phyloP scores from a whole-genome alignment of 495 filamentous ascomycete genomes.

The Terfezia boudieri region DNA sequence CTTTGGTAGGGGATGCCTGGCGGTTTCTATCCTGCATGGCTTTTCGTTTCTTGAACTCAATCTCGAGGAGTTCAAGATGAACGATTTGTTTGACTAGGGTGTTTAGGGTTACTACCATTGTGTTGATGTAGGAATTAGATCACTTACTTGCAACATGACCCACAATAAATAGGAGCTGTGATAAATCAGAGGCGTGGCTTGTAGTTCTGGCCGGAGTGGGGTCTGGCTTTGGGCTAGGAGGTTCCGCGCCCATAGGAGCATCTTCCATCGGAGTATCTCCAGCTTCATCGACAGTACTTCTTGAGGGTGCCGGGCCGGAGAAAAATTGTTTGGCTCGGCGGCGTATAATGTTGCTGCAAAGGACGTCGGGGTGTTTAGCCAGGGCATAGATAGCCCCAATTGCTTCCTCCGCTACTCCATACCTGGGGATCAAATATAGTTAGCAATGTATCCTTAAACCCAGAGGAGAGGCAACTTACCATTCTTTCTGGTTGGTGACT shows the following conservation, averaged over 20 bases:
- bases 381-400: constrained; percentile 90
- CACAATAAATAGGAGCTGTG: constrained; percentile 84
- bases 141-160: constrained; percentile 59
- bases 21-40: constrained; percentile 72
- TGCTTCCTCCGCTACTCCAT: constrained; percentile 88
- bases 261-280: constrained; percentile 21
- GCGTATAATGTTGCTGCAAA: constrained; percentile 80
- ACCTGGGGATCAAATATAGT: constrained; percentile 14
- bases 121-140: neutral
- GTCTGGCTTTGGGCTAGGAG: constrained; percentile 10
- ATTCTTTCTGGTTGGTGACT: constrained; percentile 73
- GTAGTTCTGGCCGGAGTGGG: constrained; percentile 18
- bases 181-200: constrained; percentile 25
- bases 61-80: constrained; percentile 91
- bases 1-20: constrained; percentile 21
- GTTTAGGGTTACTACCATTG: neutral
- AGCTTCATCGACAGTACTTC: constrained; percentile 8
- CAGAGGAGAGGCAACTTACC: constrained; percentile 29
- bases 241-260: constrained; percentile 13
- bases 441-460: neutral
- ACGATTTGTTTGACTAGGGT: constrained; percentile 73
- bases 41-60: constrained; percentile 93
- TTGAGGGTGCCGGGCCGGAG: constrained; percentile 19
- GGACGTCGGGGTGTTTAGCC: constrained; percentile 76
- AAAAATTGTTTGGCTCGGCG: constrained; percentile 76